Evolutionary conservation across 2,329 filamentous ascomycete genomes (phyloP), one percentile per base, ranked within the genome.

Genomic region (Pyrenophora graminea): DNA sequence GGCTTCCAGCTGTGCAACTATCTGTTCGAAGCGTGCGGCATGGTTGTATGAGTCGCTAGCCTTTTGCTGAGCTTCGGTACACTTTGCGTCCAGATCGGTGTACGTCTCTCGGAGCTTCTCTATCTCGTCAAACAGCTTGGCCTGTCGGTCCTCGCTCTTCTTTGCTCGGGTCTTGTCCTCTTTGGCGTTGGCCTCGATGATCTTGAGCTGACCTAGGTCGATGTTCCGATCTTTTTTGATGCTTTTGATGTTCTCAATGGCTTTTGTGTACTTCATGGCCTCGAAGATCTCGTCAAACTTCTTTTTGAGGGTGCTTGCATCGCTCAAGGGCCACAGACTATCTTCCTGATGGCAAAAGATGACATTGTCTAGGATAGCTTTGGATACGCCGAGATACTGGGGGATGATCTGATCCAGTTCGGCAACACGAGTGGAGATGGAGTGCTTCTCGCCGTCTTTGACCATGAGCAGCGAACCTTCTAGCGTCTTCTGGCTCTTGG

Each of bases 331-430:
- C 94, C 94, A 99, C 23, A 97, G 76, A 21, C 93, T 97, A 62
- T 99, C 94, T 70, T 99, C 94, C 70, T 99, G 94, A 69, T 99
- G 94, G 71, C 94, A 99, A 76, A 99, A 99, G 62, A 99, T 97
- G 70, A 99, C 94, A 51, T 88, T 89, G 61, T 97, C 92, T 21
- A 99, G 82, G 48, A 99, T 87, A 10, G 94, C 92, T 48, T 87
- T 86, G 1, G 91, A 94, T 3, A 97, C 94, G 32, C 94, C 94
- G 0, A 99, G 82, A 59, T 90, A 88, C 61, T 89, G 84, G 0
- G 93, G 91, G 71, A 99, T 87, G 61, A 93, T 83, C 59, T 86
- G 82, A 71, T 97, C 89, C 30, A 97, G 81, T 62, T 97, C 90
- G 8, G 85, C 86, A 15, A 90, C 86, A 36, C 88, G 86, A 3